Evolutionary conservation across 2,329 filamentous ascomycete species (phyloP).

Genomic region (Onygenales sp.): DNA sequence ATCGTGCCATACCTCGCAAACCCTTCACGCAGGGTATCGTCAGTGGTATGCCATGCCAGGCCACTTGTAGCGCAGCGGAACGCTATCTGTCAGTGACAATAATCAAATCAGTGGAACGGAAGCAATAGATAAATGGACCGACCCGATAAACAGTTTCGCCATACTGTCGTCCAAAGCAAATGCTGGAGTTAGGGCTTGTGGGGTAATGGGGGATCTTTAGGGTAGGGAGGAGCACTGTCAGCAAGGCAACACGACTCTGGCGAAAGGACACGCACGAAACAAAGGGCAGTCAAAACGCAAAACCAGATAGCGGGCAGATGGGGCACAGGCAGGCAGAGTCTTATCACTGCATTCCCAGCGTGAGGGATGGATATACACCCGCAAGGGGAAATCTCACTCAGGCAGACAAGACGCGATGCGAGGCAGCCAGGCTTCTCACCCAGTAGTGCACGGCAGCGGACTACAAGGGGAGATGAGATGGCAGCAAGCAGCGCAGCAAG

Average conservation of each 20-base stretch:
- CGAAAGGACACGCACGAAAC: too few relatives aligned
- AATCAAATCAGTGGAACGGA: constrained; percentile 3
- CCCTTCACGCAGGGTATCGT: constrained; percentile 73
- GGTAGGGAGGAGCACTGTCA: too few relatives aligned
- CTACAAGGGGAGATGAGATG: background rate
- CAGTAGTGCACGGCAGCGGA: background rate
- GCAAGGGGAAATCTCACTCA: background rate
- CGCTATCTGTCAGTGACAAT: constrained; percentile 12
- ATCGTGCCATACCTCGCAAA: constrained; percentile 87
- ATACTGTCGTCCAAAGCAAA: constrained; percentile 38
- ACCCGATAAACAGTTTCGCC: constrained; percentile 96
- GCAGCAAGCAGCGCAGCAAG: background rate
- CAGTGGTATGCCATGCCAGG: constrained; percentile 97
- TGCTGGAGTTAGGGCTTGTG: background rate
- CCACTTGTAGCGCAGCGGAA: constrained; percentile 48
- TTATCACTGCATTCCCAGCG: background rate
- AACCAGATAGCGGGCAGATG: too few relatives aligned
- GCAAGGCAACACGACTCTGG: too few relatives aligned
- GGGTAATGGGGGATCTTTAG: background rate
- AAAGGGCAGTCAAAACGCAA: too few relatives aligned
- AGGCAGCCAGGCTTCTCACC: background rate
- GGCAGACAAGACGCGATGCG: background rate
- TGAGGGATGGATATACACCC: background rate
- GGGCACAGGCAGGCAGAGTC: too few relatives aligned
- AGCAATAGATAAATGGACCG: constrained; percentile 30